A percentile compares a stretch with the other conserved stretches of the same genome.
Conservation (phyloP, 2,329 filamentous ascomycete genomes). For the Colletotrichum graminicola region DNA sequence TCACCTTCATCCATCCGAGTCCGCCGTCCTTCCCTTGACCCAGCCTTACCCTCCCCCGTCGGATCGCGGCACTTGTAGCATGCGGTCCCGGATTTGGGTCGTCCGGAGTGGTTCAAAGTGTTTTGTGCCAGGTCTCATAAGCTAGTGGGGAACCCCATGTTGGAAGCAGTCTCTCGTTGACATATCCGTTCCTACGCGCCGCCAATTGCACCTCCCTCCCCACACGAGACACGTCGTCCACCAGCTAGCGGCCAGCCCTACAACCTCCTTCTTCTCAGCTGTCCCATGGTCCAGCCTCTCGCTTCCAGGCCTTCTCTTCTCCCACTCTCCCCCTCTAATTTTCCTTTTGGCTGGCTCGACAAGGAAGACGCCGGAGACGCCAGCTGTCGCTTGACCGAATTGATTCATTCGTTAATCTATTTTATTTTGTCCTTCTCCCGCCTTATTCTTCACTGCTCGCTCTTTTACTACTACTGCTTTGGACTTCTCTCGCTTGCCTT, state of each 20-base stretch:
- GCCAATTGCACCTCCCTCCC: conserved; percentile 20
- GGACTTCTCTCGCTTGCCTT: not conserved
- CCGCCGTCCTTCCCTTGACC: conserved; percentile 4
- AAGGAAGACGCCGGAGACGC: conserved; percentile 21
- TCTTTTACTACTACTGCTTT: not conserved
- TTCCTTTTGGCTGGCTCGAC: conserved; percentile 17
- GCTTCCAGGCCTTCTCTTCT: conserved; percentile 4
- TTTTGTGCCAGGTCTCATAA: not conserved
- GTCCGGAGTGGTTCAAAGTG: not conserved
- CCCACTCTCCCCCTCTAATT: conserved; percentile 15
- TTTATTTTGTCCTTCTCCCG: not conserved
- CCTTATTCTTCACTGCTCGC: not conserved
- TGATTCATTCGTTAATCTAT: not conserved
- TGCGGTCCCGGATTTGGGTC: conserved; percentile 13
- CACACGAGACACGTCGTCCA: conserved; percentile 10
- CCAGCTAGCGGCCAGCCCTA: conserved; percentile 27
- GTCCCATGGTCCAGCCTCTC: conserved; percentile 12
- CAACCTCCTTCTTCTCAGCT: conserved; percentile 32
- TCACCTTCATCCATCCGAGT: not conserved
- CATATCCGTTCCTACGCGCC: conserved; percentile 20
- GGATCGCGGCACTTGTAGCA: not conserved
- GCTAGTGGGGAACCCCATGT: conserved; percentile 13
- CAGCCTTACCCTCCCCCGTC: conserved; percentile 22
- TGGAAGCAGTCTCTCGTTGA: conserved; percentile 3
- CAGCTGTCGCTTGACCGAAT: conserved; percentile 17